Evolutionary conservation across 495 filamentous ascomycete species (phyloP).

Genomic region (Xanthoparmelia taractica): DNA sequence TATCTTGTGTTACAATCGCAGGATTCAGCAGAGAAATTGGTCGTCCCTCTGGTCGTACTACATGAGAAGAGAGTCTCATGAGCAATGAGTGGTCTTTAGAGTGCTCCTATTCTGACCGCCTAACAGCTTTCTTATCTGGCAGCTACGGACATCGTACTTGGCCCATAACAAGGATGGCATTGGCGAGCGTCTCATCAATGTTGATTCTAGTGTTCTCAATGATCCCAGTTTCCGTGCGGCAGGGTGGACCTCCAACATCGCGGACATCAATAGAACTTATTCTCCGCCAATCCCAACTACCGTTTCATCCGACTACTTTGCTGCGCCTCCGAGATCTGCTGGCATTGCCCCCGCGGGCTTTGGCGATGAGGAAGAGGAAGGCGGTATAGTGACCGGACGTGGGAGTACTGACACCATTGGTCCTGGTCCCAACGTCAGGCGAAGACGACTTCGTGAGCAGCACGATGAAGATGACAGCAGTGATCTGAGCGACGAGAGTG

Average conservation of each 20-base stretch:
- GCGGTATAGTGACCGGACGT: slow-evolving; percentile 70
- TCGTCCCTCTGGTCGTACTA: not conserved
- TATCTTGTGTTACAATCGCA: not conserved
- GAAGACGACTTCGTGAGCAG: slow-evolving; percentile 54
- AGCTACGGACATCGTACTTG: slow-evolving; percentile 85
- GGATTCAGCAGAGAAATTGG: not conserved
- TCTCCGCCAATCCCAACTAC: slow-evolving; percentile 94
- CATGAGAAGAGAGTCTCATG: not conserved
- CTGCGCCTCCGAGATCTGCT: slow-evolving; percentile 51
- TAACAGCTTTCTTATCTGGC: slow-evolving; percentile 80
- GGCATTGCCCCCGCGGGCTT: slow-evolving; percentile 36
- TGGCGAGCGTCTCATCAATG: slow-evolving; percentile 86
- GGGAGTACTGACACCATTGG: slow-evolving; percentile 68
- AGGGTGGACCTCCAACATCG: slow-evolving; percentile 74
- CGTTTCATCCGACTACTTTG: slow-evolving; percentile 83
- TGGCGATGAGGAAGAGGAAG: slow-evolving; percentile 72
- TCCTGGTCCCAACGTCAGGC: slow-evolving; percentile 47
- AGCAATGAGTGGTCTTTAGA: not conserved
- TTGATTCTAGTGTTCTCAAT: slow-evolving; percentile 85
- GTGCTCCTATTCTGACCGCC: not conserved
- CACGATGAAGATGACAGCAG: slow-evolving; percentile 95
- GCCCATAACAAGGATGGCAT: slow-evolving; percentile 88
- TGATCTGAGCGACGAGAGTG: slow-evolving; percentile 91
- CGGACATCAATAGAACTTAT: slow-evolving; percentile 81
- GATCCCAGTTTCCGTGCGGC: slow-evolving; percentile 91